Evolutionary conservation across 2,329 filamentous ascomycete genomes (phyloP).

Genomic region (Pseudocercospora fuligena): DNA sequence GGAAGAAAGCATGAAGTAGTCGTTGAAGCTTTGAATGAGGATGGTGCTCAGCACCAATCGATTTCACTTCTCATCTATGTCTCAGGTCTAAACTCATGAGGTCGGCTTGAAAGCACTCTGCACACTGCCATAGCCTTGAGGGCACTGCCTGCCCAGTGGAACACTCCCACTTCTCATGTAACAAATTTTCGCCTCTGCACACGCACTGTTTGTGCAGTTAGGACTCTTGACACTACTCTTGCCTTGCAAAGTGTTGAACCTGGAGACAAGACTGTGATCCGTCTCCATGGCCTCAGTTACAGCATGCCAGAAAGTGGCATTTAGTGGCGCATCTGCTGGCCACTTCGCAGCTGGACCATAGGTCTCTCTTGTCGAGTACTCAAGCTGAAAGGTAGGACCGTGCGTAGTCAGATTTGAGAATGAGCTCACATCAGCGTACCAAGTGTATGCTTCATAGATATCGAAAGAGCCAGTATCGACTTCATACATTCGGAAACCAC

Average conservation of each 20-base stretch:
- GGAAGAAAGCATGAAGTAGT: constrained; percentile 30
- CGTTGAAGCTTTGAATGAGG: background rate
- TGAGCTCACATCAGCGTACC: constrained; percentile 56
- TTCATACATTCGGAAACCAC: constrained; percentile 59
- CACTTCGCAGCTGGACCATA: constrained; percentile 53
- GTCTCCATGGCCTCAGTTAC: constrained; percentile 63
- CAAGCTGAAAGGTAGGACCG: constrained; percentile 55
- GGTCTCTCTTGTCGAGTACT: constrained; percentile 58
- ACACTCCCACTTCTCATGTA: constrained; percentile 64
- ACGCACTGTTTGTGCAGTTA: constrained; percentile 58
- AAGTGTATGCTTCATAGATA: constrained; percentile 60
- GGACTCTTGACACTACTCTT: constrained; percentile 57
- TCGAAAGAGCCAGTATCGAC: constrained; percentile 60
- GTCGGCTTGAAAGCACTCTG: constrained; percentile 44
- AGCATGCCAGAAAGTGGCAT: constrained; percentile 64
- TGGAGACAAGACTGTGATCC: constrained; percentile 54
- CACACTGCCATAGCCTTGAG: constrained; percentile 55
- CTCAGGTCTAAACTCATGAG: background rate
- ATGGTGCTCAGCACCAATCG: background rate
- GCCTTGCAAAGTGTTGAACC: constrained; percentile 59
- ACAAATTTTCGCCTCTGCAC: constrained; percentile 61
- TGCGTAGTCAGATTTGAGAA: constrained; percentile 47
- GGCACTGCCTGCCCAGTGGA: constrained; percentile 57
- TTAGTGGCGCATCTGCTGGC: constrained; percentile 57
- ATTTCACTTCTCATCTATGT: background rate